Evolutionary conservation across 179 eudicot species (phyloP).

Genomic region (Nepenthes alata): DNA sequence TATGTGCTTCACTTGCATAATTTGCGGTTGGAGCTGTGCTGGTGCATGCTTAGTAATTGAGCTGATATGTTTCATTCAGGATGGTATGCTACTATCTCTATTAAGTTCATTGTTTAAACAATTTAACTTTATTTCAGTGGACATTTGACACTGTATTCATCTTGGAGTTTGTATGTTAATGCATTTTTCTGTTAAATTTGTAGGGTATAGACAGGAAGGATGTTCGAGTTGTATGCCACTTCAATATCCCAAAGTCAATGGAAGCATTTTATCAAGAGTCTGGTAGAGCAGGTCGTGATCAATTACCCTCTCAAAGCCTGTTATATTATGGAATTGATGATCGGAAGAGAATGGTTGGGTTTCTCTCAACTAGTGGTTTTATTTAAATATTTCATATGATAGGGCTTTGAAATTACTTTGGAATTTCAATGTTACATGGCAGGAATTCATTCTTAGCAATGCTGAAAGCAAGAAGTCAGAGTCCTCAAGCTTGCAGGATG

Average conservation of each 20-base stretch:
- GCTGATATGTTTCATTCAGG: slow-evolving; percentile 36
- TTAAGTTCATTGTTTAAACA: neutral
- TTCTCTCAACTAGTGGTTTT: slow-evolving; percentile 1
- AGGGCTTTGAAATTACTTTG: neutral
- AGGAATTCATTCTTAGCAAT: slow-evolving; percentile 68
- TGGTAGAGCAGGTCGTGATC: slow-evolving; percentile 98
- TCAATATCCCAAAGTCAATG: slow-evolving; percentile 88
- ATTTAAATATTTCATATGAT: neutral
- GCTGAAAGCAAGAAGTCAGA: slow-evolving; percentile 55
- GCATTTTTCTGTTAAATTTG: slow-evolving; percentile 9
- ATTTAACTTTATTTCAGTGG: neutral
- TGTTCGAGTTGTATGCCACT: slow-evolving; percentile 89
- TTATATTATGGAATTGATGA: slow-evolving; percentile 88
- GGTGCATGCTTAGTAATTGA: slow-evolving; percentile 22
- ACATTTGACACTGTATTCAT: neutral
- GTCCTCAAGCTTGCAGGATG: slow-evolving; percentile 34
- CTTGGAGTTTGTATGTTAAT: neutral
- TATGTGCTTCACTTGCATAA: slow-evolving; percentile 5
- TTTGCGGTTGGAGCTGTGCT: slow-evolving; percentile 28
- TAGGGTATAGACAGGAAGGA: slow-evolving; percentile 94
- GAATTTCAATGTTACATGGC: slow-evolving; percentile 1
- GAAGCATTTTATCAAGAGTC: slow-evolving; percentile 95
- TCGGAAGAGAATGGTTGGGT: slow-evolving; percentile 69
- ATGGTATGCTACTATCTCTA: slow-evolving; percentile 48
- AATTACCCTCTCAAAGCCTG: slow-evolving; percentile 65